phyloP scores from a whole-genome alignment of 768 basidiomycete genomes.

The Kwoniella europaea region DNA sequence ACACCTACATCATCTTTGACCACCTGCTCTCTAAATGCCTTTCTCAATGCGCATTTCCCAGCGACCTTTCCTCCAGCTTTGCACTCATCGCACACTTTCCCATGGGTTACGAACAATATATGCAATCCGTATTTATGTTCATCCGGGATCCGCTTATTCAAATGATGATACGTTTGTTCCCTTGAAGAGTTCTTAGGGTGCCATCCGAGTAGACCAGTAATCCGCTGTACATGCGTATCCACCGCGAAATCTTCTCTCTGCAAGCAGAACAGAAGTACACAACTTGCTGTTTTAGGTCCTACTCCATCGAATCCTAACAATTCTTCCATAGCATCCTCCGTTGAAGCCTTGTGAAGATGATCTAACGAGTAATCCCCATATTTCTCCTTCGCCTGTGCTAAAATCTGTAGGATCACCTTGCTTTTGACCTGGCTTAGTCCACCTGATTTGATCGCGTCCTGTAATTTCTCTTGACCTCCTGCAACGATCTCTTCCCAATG shows the following conservation, averaged over 20 bases:
- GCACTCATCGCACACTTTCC: slow-evolving; percentile 48
- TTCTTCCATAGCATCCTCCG: slow-evolving; percentile 47
- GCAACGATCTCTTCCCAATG: slow-evolving; percentile 49
- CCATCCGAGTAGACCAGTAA: slow-evolving; percentile 52
- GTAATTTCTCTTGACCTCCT: slow-evolving; percentile 41
- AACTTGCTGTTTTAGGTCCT: slow-evolving; percentile 53
- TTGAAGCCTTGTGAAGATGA: slow-evolving; percentile 47
- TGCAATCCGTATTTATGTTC: slow-evolving; percentile 52
- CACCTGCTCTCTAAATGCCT: slow-evolving; percentile 32
- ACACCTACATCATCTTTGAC: background rate
- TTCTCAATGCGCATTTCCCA: slow-evolving; percentile 41
- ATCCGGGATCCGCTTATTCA: slow-evolving; percentile 49
- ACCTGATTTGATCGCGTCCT: slow-evolving; percentile 51
- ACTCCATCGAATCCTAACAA: slow-evolving; percentile 46
- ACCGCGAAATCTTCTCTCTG: slow-evolving; percentile 49
- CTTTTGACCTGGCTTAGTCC: slow-evolving; percentile 48
- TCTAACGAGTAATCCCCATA: slow-evolving; percentile 49
- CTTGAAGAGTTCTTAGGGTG: slow-evolving; percentile 40
- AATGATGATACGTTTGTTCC: slow-evolving; percentile 51
- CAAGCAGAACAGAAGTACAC: slow-evolving; percentile 51
- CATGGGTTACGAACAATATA: slow-evolving; percentile 50
- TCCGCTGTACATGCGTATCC: slow-evolving; percentile 53
- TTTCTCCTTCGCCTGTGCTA: slow-evolving; percentile 47
- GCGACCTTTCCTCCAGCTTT: slow-evolving; percentile 41
- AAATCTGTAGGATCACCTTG: slow-evolving; percentile 49